Base-by-base conservation (phyloP, 179 eudicot genomes). In the Silene coronaria region DNA sequence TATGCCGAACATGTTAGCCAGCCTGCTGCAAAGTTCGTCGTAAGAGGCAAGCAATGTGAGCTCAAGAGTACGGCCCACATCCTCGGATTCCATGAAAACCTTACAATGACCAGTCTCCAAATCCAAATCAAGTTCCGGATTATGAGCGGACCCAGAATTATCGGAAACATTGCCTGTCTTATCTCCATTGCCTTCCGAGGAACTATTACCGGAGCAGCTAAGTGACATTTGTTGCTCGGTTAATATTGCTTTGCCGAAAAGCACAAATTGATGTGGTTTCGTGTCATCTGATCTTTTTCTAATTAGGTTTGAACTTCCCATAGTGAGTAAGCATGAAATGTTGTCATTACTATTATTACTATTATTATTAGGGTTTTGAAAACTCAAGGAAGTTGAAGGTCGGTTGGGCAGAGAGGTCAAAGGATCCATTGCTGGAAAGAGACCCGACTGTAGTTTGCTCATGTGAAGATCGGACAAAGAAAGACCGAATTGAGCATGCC, bases 401-500 rank as follows among this genome's bases (percentile, higher is more conserved):
- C 67, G 68, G 74, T 42, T 62, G 67, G 84, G 77, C 13, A 73
- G 65, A 45, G 75, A 62, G 32, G 77, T 58, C 59, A 78, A 67
- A 74, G 78, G 80, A 64, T 81, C 85, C 30, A 84, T 80, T 38
- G 76, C 83, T 24, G 89, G 84, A 74, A 85, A 77, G 59, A 78
- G 78, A 72, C 85, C 85, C 80, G 88, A 73, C 79, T 87, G 93
- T 78, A 88, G 81, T 67, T 85, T 88, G 78, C 77, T 84, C 82
- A 82, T 75, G 64, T 80, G 89, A 80, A 74, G 87, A 74, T 85
- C 88, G 73, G 87, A 71, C 60, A 86, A 24, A 19, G 91, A 77
- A 79, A 80, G 80, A 80, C 89, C 86, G 80, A 88, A 86, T 78
- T 86, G 96, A 82, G 89, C 84, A 85, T 92, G 97, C 97, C 97